Evolutionary conservation across 352 stramenopile species (phyloP), one percentile per base, ranked within the genome.

Genomic region (Phytophthora fragariae): DNA sequence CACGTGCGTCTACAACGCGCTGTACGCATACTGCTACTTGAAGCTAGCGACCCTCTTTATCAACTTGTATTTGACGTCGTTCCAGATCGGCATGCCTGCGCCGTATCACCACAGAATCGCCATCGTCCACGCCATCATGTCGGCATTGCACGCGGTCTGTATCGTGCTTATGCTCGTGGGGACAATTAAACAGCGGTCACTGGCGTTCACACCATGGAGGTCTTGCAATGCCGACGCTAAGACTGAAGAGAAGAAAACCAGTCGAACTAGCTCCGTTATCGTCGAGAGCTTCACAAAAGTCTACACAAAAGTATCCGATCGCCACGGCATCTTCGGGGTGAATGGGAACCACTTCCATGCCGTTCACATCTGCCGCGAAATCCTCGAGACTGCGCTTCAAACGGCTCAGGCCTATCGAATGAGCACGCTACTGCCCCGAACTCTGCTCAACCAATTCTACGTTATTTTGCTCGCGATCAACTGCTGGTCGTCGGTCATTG

Each of bases 391-490:
- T 2, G 46, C 60, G 1, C 44, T 81, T 37, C 75, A 81, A 17
- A 68, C 58, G 15, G 4, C 73, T 0, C 74, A 81, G 39, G 62
- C 74, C 4, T 81, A 81, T 53, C 39, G 63, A 7, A 78, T 81
- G 74, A 81, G 74, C 39, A 5, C 39, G 17, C 41, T 76, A n/a
- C 65, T 81, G 8, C 60, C 74, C 24, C 37, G 61, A 14, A 62
- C 67, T 2, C 65, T 73, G 41, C 66, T 85, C 41, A 80, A 85
- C 41, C 63, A 68, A 0, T 73, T 83, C 29, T 81, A 77, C 50
- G 75, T 80, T 4, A 24, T 64, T n/a, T 19, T 85, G 14, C 50
- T 85, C 9, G 64, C 69, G 9, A 6, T 73, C 1, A 81, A 81
- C 14, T 81, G 70, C 49, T 81, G 65, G 70, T 65, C 63, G 1